Base-by-base conservation (phyloP, 2,329 filamentous ascomycete genomes). In the Alternaria burnsii region DNA sequence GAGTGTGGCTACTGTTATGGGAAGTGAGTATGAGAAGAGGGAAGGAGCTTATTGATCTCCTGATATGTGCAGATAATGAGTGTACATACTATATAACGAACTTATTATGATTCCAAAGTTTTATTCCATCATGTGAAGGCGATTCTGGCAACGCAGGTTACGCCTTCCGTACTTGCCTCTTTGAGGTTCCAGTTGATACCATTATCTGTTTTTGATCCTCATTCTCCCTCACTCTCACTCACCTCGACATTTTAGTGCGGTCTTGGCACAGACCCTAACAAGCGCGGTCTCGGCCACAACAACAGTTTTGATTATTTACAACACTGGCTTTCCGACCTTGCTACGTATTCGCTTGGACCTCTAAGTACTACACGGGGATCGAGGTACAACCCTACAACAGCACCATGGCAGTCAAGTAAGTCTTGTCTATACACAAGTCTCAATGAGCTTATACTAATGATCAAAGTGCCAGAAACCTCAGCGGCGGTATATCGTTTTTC, bases 41-140 rank as follows among this genome's bases (percentile, higher is more conserved):
- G 65, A 73, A 30, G 83, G 80, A 1, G 84, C 83, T 6, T 89
- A 88, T 66, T 89, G 9, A 36, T 30, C 6, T 14, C 11, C 4
- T 1, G 6, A 16, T 5, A 12, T 9, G 1, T 40, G 9, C 3
- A 5, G 5, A 40, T 40, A 40, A 4, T 5, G 2, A 40, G 4
- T 40, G 16, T 20, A 1, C 0, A 12, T 11, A 12, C 18, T 3
- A 41, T 20, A 3, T 38, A 16, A 38, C 34, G 16, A 38, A n/a
- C 7, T 36, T n/a, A 6, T 16, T 12, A 36, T 16, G 12, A 16
- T 36, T 6, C 11, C 32, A 16, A 14, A 16, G 12, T 16, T 36
- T 16, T 3, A 6, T 12, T 12, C 32, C 12, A 14, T 14, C 32
- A 7, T 34, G 32, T 34, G 32, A 16, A 6, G 12, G 32, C 0